Evolutionary conservation across 306 rosid species (phyloP), one percentile per base, ranked within the genome.

Genomic region (Arachis stenosperma): DNA sequence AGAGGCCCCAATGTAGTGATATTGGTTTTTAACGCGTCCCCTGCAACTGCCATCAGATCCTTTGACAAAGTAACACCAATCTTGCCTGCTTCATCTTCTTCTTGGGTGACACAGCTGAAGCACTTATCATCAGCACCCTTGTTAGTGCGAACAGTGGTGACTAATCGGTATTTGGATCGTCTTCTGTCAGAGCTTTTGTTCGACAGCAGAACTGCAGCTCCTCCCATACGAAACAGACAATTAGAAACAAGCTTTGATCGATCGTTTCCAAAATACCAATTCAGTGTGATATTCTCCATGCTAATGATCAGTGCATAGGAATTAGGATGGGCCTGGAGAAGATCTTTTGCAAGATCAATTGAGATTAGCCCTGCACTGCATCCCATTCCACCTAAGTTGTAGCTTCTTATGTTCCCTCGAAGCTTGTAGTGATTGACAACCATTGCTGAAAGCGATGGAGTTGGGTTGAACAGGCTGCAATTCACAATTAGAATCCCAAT

Each of bases 371-470:
- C 98, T 0, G 98, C 98, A 65, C 98, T 92, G 83, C 98, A 92
- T 68, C 98, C 98, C 98, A 92, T 92, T 60, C 96, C 98, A 50
- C 98, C 96, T 0, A 92, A 85, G 72, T 92, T 92, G 67, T 85
- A 92, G 81, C 92, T 86, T 54, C 74, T 77, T 50, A 92, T 84
- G 65, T 92, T 88, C 66, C 98, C 98, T 46, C 98, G 82, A 79
- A 92, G 96, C 87, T 86, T 90, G 82, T 92, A 92, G 76, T 88
- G 96, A 69, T 92, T 92, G 65, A 90, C 81, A 74, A 92, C 75
- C 98, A 92, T 89, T 6, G 98, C 92, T 53, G 98, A 92, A 63
- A 92, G 98, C 6, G 98, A 92, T 1, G 98, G 98, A 17, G 96
- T 92, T 1, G 98, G 98, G 73, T 90, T 90, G 78, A 92, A 92